These are phyloP conservation scores for Candida neerlandica DNA, from an alignment of 1,139 yeast species.

Conservation along the genomic window DNA sequence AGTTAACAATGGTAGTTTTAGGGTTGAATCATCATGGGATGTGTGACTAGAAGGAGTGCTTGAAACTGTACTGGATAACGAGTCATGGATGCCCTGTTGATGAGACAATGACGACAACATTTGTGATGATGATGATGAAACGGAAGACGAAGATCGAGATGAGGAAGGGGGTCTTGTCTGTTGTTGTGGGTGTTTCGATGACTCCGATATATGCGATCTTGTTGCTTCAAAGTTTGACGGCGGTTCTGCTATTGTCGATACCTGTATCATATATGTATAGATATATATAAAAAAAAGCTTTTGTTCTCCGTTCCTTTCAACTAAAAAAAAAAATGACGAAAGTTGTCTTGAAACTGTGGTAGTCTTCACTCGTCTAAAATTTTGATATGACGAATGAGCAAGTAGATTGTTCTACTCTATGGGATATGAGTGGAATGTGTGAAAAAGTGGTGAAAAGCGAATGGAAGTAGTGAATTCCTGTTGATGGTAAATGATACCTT, in stretches of 20 bases:
- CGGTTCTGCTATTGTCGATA: slow-evolving; percentile 8
- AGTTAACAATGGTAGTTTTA: slow-evolving; percentile 13
- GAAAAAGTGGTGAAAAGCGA: background rate
- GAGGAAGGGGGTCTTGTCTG: slow-evolving; percentile 1
- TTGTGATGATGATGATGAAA: background rate
- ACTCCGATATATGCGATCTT: slow-evolving; percentile 1
- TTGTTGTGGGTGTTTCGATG: background rate
- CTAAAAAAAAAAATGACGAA: background rate
- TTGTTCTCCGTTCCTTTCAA: background rate
- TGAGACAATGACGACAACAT: slow-evolving; percentile 1
- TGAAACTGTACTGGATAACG: background rate
- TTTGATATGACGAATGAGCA: no score
- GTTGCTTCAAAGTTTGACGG: slow-evolving; percentile 1
- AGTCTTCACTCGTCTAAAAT: no score
- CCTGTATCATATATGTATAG: slow-evolving; percentile 8
- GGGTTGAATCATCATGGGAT: slow-evolving; percentile 6
- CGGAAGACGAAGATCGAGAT: background rate
- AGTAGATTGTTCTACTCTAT: no score
- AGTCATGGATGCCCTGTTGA: slow-evolving; percentile 1
- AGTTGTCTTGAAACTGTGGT: no score
- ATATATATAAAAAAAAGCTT: background rate
- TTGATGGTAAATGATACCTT: background rate
- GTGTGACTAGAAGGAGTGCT: slow-evolving; percentile 1
- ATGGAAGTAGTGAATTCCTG: background rate
- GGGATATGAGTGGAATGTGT: background rate